Conservation (phyloP, 805 yeast species). For the Pichia rugopelliculosa region DNA sequence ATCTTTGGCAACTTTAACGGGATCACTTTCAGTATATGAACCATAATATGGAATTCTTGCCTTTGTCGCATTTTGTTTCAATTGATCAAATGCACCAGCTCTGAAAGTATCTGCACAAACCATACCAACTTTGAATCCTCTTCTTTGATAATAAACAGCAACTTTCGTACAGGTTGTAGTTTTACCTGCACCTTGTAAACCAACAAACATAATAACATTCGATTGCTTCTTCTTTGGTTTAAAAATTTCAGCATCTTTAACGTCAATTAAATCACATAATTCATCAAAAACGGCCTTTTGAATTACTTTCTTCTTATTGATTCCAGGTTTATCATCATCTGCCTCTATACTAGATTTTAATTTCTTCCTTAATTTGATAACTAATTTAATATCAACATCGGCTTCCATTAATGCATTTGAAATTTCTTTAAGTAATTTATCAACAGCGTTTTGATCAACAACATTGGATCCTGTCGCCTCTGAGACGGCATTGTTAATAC, state of each 20-base stretch:
- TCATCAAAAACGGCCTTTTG: constrained; percentile 95
- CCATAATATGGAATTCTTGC: constrained; percentile 94
- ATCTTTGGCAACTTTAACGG: constrained; percentile 81
- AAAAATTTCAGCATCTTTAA: constrained; percentile 38
- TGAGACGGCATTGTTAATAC: constrained; percentile 67
- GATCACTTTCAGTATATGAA: constrained; percentile 91
- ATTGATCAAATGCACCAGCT: constrained; percentile 99
- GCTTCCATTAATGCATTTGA: constrained; percentile 86
- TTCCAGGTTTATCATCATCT: constrained; percentile 45
- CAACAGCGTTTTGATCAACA: constrained; percentile 52
- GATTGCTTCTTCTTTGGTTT: constrained; percentile 80
- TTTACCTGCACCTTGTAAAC: constrained; percentile 98
- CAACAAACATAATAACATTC: constrained; percentile 93
- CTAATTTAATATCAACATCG: constrained; percentile 88
- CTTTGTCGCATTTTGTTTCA: constrained; percentile 94
- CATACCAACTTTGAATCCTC: constrained; percentile 91
- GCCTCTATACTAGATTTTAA: constrained; percentile 52
- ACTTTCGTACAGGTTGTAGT: constrained; percentile 95
- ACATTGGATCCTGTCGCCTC: constrained; percentile 52
- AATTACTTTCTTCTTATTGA: constrained; percentile 67
- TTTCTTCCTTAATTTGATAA: constrained; percentile 65
- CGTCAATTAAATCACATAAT: constrained; percentile 78
- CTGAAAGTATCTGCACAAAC: constrained; percentile 99
- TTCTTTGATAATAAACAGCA: constrained; percentile 87
- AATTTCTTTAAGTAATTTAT: constrained; percentile 73